Evolutionary conservation across 139 green algal species (phyloP).

Genomic region (Mychonastes homosphaera): DNA sequence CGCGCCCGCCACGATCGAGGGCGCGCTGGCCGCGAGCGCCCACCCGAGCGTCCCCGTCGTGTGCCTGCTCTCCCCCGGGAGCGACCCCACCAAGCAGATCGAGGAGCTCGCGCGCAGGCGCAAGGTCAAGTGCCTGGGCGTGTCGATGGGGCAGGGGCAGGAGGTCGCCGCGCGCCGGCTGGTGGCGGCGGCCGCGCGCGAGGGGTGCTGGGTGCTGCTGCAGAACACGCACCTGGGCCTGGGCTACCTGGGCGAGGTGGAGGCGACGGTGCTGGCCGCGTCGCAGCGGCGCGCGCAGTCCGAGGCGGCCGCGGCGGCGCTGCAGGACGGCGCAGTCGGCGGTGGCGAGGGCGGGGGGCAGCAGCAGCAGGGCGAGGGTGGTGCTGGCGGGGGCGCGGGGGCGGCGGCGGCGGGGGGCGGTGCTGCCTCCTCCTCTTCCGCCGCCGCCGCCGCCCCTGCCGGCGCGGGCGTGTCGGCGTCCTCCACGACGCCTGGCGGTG

Average conservation of each 20-base stretch:
- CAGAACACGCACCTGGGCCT: conserved; percentile 94
- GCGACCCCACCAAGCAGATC: conserved; percentile 87
- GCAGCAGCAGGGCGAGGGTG: too few species aligned
- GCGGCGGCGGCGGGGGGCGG: too few species aligned
- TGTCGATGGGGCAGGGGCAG: conserved; percentile 81
- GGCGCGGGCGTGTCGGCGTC: too few species aligned
- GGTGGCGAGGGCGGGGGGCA: too few species aligned
- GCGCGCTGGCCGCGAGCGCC: conserved; percentile 20
- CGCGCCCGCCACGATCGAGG: conserved; percentile 80
- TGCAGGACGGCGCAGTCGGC: too few species aligned
- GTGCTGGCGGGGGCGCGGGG: too few species aligned
- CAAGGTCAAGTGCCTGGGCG: conserved; percentile 85
- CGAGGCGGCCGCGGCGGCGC: too few species aligned
- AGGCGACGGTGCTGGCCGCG: conserved; percentile 62
- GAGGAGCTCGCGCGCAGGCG: conserved; percentile 89
- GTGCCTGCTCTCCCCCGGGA: conserved; percentile 81
- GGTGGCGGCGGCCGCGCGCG: conserved; percentile 65
- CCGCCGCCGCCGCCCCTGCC: too few species aligned
- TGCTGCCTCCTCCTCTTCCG: too few species aligned
- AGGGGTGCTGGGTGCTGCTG: conserved; percentile 91
- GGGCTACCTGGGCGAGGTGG: conserved; percentile 83
- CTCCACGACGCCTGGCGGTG: too few species aligned
- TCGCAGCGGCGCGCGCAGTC: conserved; percentile 33
- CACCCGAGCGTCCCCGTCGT: conserved; percentile 62
- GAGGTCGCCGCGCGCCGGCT: conserved; percentile 77